These are phyloP conservation scores for Ceratocystis alfenasii DNA, from an alignment of 2,329 filamentous ascomycete genomes.

Conservation along the genomic window DNA sequence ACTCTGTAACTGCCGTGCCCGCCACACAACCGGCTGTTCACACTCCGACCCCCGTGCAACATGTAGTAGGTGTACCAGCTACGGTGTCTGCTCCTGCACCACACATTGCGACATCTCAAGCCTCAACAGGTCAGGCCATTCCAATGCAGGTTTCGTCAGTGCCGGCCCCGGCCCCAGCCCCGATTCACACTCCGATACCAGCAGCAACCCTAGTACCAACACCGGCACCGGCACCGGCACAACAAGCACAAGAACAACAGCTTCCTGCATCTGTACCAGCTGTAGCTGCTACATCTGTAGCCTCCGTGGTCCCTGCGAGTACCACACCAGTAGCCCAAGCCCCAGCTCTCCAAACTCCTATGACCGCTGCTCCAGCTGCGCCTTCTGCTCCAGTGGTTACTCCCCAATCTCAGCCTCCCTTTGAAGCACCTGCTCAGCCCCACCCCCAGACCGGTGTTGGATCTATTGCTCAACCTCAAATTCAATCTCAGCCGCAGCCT, in stretches of 20 bases:
- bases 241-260: too few species aligned
- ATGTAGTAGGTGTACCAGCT: neutral
- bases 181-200: neutral
- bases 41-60: neutral
- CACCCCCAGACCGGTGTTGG: too few species aligned
- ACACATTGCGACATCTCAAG: neutral
- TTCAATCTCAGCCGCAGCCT: neutral
- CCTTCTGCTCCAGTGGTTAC: neutral
- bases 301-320: neutral
- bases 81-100: constrained; percentile 4
- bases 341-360: neutral
- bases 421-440: too few species aligned
- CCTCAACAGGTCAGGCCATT: neutral
- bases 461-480: neutral
- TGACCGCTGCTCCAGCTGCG: neutral
- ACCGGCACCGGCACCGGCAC: neutral
- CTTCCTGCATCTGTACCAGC: neutral
- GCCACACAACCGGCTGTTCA: neutral
- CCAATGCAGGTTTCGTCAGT: neutral
- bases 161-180: neutral
- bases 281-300: neutral
- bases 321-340: too few species aligned
- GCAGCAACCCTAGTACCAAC: neutral
- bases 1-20: neutral
- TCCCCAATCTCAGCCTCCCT: neutral